A percentile compares a stretch with the other conserved stretches of the same genome.
These are phyloP conservation scores for Salix koriyanagi DNA, from an alignment of 345 rosid species.

Conservation along the genomic window DNA sequence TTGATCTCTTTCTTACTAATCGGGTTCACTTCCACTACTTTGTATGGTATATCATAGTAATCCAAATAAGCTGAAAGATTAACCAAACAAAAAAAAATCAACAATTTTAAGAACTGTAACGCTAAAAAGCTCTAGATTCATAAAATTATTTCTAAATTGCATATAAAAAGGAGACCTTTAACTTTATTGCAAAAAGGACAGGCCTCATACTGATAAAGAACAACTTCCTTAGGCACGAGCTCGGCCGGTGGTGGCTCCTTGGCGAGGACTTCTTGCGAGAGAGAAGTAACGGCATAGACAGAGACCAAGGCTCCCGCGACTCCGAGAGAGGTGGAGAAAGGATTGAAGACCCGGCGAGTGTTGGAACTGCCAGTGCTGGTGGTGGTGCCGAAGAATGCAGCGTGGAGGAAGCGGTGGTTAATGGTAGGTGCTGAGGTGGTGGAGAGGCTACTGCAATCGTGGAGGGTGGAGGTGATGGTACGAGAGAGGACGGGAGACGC, in stretches of 20 bases:
- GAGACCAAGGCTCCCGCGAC: slow-evolving; percentile 36
- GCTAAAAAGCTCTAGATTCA: neutral
- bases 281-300: slow-evolving; percentile 17
- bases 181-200: slow-evolving; percentile 98
- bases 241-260: slow-evolving; percentile 45
- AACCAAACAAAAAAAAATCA: neutral
- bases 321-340: slow-evolving; percentile 18
- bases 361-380: slow-evolving; percentile 17
- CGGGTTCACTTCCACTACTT: slow-evolving; percentile 86
- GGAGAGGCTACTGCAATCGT: slow-evolving; percentile 12
- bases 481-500: slow-evolving; percentile 35
- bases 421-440: slow-evolving; percentile 10
- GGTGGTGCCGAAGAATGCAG: slow-evolving; percentile 34
- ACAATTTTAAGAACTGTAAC: neutral
- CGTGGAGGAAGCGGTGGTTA: slow-evolving; percentile 16
- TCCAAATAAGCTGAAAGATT: slow-evolving; percentile 66
- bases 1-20: slow-evolving; percentile 84
- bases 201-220: slow-evolving; percentile 91
- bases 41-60: slow-evolving; percentile 68
- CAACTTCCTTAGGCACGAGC: slow-evolving; percentile 57
- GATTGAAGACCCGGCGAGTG: slow-evolving; percentile 30
- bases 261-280: slow-evolving; percentile 39
- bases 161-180: slow-evolving; percentile 44
- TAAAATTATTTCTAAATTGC: neutral
- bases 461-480: slow-evolving; percentile 19